Base-by-base conservation (phyloP, 176 grass and related monocot species). In the Cenchrus fungigraminus region DNA sequence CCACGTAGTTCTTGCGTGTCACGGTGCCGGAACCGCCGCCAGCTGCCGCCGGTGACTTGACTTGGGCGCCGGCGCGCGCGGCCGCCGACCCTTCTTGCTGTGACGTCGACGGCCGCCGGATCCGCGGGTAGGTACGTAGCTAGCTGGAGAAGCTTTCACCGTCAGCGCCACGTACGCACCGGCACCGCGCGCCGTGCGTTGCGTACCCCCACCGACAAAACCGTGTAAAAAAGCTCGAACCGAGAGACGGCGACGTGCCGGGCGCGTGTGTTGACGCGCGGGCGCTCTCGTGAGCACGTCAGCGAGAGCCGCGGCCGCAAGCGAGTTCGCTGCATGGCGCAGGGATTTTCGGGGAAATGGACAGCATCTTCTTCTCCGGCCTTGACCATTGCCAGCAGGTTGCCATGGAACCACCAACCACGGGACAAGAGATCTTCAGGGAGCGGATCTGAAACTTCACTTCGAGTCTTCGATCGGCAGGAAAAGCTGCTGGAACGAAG, bases 121-220 rank as follows among this genome's bases (percentile, higher is more conserved):
- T n/a, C 68, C 68, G 19, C 45, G 4, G 37, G 37, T 40, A 40
- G 37, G 37, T 40, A 40, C 37, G 37, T 40, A 15, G 53, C 53
- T 55, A 3, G 12, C 1, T 12, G 10, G 13, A 51, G 6, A 1
- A 10, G 13, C 52, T 16, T 54, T 54, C 78, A 80, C 62, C 63
- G 64, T 68, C 78, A 80, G 78, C 78, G 64, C 78, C 76, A 77
- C 74, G 74, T 9, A 22, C 54, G 73, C 62, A 6, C 20, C 42
- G 29, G 51, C 8, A 44, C 9, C 37, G 37, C 37, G 37, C 37
- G 4, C 37, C 3, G 37, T 4, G 37, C 4, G 37, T 2, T 40
- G 37, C 37, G 37, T 40, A 40, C 37, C 37, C 37, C 37, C 37
- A 40, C 37, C 37, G 37, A 40, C 37, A 40, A 40, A 40, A 40